A percentile compares a stretch with the other conserved stretches of the same genome.
Conservation (phyloP, 805 yeast species). For the Metschnikowia koreensis region DNA sequence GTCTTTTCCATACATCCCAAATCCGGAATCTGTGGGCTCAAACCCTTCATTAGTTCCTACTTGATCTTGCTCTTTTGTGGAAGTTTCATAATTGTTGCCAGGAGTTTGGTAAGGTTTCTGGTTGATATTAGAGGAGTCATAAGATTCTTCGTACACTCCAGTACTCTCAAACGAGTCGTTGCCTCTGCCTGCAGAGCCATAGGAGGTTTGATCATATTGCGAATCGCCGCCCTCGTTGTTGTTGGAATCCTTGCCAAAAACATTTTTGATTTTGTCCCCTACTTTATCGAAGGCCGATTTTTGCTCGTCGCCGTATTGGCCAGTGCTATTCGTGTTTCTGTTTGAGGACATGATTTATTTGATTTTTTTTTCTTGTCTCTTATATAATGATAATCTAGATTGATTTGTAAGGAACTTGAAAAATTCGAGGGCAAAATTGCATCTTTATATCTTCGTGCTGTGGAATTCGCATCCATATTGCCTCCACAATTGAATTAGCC, state of each 20-base stretch:
- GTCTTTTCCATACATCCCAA: background rate
- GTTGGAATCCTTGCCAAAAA: constrained; percentile 10
- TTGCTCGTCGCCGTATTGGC: constrained; percentile 14
- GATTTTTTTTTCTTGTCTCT: too few relatives aligned
- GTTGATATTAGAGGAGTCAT: constrained; percentile 23
- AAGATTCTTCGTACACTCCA: constrained; percentile 14
- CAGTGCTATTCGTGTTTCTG: background rate
- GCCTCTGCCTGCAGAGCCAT: constrained; percentile 23
- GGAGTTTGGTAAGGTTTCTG: background rate
- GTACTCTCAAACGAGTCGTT: constrained; percentile 27
- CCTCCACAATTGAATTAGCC: background rate
- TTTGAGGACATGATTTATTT: constrained; percentile 8
- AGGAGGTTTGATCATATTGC: constrained; percentile 16
- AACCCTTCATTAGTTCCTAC: background rate
- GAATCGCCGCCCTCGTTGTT: background rate
- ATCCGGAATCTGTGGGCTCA: background rate
- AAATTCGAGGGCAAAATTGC: background rate
- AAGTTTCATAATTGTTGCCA: background rate
- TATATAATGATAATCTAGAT: background rate
- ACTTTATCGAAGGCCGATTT: constrained; percentile 4
- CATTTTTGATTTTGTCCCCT: constrained; percentile 16
- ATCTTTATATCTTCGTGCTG: background rate
- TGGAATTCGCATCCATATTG: background rate
- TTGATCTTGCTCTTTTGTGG: background rate
- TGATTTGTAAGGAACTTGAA: background rate